Evolutionary conservation across 345 rosid genomes (phyloP).

Genomic region (Boechera stricta): DNA sequence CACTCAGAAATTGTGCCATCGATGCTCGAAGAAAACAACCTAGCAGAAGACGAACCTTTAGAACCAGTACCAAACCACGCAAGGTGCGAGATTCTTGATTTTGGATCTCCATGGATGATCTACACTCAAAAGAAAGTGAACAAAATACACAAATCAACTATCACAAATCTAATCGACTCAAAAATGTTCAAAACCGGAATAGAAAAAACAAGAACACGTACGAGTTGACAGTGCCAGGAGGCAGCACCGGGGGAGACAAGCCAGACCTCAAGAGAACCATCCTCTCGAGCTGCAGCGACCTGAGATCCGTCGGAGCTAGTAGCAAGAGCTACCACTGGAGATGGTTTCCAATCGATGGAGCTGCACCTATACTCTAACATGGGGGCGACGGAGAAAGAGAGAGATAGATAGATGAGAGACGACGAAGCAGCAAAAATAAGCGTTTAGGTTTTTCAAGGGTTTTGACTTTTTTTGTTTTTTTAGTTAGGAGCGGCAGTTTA

Average conservation of each 20-base stretch:
- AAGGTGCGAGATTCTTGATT: slow-evolving; percentile 76
- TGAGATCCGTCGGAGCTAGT: slow-evolving; percentile 74
- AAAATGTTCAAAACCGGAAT: not conserved
- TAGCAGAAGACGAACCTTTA: slow-evolving; percentile 50
- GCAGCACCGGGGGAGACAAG: slow-evolving; percentile 87
- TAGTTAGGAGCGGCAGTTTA: slow-evolving; percentile 9
- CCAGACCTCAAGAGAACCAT: slow-evolving; percentile 95
- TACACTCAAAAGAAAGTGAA: slow-evolving; percentile 30
- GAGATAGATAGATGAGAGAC: not conserved
- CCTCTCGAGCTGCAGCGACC: slow-evolving; percentile 88
- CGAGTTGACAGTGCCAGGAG: slow-evolving; percentile 98
- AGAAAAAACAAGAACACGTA: slow-evolving; percentile 48
- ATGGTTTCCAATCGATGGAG: slow-evolving; percentile 86
- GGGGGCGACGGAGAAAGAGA: slow-evolving; percentile 33
- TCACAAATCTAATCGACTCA: not conserved
- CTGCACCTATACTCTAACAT: slow-evolving; percentile 65
- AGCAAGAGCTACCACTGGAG: slow-evolving; percentile 86
- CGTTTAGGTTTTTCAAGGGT: slow-evolving; percentile 39
- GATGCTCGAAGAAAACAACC: slow-evolving; percentile 80
- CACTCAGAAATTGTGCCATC: slow-evolving; percentile 89
- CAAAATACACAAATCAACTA: not conserved
- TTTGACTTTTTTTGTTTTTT: not conserved
- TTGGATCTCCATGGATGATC: slow-evolving; percentile 82
- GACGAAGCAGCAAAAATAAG: not conserved
- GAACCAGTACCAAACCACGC: slow-evolving; percentile 70